phyloP scores from a whole-genome alignment of 148 eudicot genomes.

The Rhododendron griersonianum region DNA sequence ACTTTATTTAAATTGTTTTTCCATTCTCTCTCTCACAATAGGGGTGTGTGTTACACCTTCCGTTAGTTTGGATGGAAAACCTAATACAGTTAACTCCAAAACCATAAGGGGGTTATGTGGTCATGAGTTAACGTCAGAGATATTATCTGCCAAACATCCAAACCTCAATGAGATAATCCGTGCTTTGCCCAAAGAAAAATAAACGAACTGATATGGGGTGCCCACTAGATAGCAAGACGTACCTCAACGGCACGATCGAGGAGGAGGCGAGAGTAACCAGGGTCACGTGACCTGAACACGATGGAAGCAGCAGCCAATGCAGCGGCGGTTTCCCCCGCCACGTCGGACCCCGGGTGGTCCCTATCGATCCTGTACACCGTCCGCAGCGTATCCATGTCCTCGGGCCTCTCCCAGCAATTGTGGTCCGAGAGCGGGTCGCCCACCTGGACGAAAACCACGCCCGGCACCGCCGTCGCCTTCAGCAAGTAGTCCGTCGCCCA shows the following conservation, averaged over 20 bases:
- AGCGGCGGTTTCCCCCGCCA: slow-evolving; percentile 95
- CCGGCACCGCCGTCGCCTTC: slow-evolving; percentile 67
- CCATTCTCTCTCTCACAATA: too few species aligned
- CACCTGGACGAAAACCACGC: slow-evolving; percentile 67
- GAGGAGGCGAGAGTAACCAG: slow-evolving; percentile 65
- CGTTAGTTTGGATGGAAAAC: too few species aligned
- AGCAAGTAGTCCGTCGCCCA: slow-evolving; percentile 90
- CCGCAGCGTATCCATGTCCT: slow-evolving; percentile 85
- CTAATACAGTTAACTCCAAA: too few species aligned
- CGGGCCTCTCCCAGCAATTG: slow-evolving; percentile 95
- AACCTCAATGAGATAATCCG: too few species aligned
- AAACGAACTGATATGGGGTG: background rate
- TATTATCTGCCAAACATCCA: too few species aligned
- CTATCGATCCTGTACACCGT: slow-evolving; percentile 61
- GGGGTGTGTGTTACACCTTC: too few species aligned
- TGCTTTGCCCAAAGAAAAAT: too few species aligned
- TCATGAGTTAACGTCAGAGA: too few species aligned
- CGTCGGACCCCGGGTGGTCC: slow-evolving; percentile 88
- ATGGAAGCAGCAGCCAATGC: slow-evolving; percentile 92
- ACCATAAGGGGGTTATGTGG: too few species aligned
- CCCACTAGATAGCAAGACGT: background rate
- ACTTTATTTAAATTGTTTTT: too few species aligned
- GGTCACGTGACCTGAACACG: slow-evolving; percentile 59
- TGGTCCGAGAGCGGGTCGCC: slow-evolving; percentile 86
- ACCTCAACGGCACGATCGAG: slow-evolving; percentile 80